Evolutionary conservation across 371 early-diverging fungal species (phyloP).

Genomic region (Mucor circinelloides): DNA sequence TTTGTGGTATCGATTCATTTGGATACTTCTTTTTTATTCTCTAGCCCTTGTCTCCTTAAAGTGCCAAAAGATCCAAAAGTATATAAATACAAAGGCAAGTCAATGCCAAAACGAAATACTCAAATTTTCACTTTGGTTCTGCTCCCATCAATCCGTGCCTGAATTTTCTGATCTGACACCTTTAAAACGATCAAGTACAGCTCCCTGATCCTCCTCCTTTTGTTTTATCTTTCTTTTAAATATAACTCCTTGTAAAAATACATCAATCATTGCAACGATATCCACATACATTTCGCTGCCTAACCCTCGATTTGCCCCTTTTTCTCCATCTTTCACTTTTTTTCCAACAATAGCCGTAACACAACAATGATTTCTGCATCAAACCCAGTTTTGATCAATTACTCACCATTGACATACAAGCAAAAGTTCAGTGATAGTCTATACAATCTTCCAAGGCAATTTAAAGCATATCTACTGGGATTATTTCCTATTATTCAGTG

Average conservation of each 20-base stretch:
- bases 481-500: conserved; percentile 22
- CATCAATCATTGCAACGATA: neutral
- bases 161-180: neutral
- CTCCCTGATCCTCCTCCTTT: neutral
- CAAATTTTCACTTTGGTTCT: neutral
- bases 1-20: neutral
- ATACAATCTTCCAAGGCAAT: neutral
- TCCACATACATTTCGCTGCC: neutral
- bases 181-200: neutral
- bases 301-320: neutral
- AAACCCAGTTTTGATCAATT: neutral
- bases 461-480: neutral
- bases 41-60: neutral
- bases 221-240: neutral
- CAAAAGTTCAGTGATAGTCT: neutral
- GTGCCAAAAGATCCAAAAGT: neutral
- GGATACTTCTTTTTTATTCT: neutral
- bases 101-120: neutral
- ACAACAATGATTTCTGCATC: neutral
- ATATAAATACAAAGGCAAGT: neutral
- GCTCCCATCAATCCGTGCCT: neutral
- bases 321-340: neutral
- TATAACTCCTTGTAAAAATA: neutral
- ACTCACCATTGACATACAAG: neutral
- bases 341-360: neutral